These are phyloP conservation scores for Fusarium scirpi DNA, from an alignment of 2,329 filamentous ascomycete species.

Conservation along the genomic window DNA sequence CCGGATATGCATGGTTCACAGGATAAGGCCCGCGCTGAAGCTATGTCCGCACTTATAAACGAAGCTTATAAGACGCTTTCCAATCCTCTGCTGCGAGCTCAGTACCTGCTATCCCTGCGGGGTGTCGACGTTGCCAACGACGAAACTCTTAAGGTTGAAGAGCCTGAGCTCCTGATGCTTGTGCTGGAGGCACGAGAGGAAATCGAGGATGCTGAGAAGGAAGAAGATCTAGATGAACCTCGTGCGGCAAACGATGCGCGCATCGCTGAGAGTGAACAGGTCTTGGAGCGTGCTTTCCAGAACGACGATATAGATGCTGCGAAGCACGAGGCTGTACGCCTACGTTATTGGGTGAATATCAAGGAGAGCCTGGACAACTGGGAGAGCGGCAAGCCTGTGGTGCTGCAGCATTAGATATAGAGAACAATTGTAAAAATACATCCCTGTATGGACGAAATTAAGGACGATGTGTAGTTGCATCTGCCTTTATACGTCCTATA, in stretches of 20 bases:
- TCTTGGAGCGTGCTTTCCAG: conserved; percentile 74
- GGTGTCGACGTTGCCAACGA: conserved; percentile 84
- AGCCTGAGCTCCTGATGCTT: conserved; percentile 76
- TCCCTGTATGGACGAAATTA: not conserved
- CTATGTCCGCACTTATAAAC: conserved; percentile 85
- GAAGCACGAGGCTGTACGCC: conserved; percentile 76
- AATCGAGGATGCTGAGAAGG: conserved; percentile 76
- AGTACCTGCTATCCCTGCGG: conserved; percentile 82
- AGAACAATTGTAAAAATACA: not conserved
- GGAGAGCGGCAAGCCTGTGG: conserved; percentile 78
- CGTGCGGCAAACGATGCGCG: conserved; percentile 74
- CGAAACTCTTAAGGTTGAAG: conserved; percentile 77
- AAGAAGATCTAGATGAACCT: conserved; percentile 72
- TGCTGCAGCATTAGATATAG: conserved; percentile 62
- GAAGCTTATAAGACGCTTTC: conserved; percentile 89
- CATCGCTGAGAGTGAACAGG: conserved; percentile 71
- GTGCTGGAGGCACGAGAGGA: conserved; percentile 84
- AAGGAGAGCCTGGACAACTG: conserved; percentile 83
- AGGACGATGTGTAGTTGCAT: not conserved
- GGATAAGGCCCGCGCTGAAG: conserved; percentile 74
- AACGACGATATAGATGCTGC: conserved; percentile 74
- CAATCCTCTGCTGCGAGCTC: conserved; percentile 83
- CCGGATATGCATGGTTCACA: conserved; percentile 73
- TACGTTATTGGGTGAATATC: conserved; percentile 94
- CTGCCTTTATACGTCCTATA: not conserved